phyloP scores from a whole-genome alignment of 2,329 filamentous ascomycete genomes.

The Aureobasidium leucospermi region DNA sequence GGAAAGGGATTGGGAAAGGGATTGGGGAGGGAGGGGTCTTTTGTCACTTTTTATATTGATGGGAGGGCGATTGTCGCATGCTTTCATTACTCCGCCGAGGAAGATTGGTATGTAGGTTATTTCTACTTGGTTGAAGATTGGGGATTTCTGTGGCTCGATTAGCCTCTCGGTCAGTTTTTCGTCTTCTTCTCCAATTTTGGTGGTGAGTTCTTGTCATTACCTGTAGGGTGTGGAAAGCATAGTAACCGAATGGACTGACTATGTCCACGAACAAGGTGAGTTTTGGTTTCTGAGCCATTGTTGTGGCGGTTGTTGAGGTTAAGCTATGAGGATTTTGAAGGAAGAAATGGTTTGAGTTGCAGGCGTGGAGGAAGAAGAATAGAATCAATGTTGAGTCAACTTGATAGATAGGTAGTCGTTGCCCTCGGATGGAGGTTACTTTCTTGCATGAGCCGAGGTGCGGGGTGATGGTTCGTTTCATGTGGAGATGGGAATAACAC shows the following conservation, averaged over 20 bases:
- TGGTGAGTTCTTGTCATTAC: conserved; percentile 30
- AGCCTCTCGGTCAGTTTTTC: neutral
- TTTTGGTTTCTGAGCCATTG: conserved; percentile 28
- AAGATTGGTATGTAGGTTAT: conserved; percentile 53
- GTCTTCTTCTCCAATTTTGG: too few relatives aligned
- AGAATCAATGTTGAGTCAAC: neutral
- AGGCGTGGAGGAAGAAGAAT: neutral
- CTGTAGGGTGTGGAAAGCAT: conserved; percentile 49
- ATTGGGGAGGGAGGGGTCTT: neutral
- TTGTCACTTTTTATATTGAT: conserved; percentile 48
- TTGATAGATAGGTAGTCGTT: neutral
- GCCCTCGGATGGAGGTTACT: conserved; percentile 6
- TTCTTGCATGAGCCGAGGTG: conserved; percentile 9
- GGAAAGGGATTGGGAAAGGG: neutral
- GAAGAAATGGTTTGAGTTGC: too few relatives aligned
- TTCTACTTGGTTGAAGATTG: conserved; percentile 47
- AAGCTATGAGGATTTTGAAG: neutral
- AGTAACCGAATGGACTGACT: conserved; percentile 54
- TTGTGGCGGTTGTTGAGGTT: neutral
- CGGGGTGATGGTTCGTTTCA: neutral
- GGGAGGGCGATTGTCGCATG: conserved; percentile 47
- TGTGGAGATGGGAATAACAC: conserved; percentile 1
- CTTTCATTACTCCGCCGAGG: conserved; percentile 53
- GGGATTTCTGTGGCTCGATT: conserved; percentile 39
- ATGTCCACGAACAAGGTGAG: conserved; percentile 54